Base-by-base conservation (phyloP, 352 stramenopile species). In the Phytophthora boehmeriae region DNA sequence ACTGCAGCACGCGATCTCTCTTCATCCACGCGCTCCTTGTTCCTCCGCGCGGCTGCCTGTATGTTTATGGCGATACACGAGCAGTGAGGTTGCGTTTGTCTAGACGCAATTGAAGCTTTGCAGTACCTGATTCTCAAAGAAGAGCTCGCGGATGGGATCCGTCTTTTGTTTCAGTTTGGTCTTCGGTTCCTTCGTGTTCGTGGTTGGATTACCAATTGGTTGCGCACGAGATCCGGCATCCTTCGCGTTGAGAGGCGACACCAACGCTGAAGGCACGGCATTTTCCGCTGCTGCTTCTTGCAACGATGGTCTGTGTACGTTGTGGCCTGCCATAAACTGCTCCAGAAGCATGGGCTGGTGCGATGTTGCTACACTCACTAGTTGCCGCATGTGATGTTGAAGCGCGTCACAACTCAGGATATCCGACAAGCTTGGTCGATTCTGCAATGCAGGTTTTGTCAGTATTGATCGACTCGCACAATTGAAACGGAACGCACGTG, bases 91-190 rank as follows among this genome's bases (percentile, higher is more conserved):
- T 41, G n/a, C 41, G 47, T 52, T 11, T 20, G 0, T 19, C n/a
- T 41, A 8, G n/a, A n/a, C n/a, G n/a, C n/a, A n/a, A n/a, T n/a
- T n/a, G n/a, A n/a, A n/a, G n/a, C n/a, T n/a, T n/a, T n/a, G n/a
- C n/a, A n/a, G n/a, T 51, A 87, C 80, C 68, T 90, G 79, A 54
- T 88, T 89, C 51, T 91, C 82, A 20, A 89, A 82, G 62, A 77
- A 91, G 23, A 86, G 65, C 22, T 83, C 60, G 1, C 79, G 66
- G n/a, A 50, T 53, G 8, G 64, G 42, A n/a, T 70, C 55, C 41
- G 11, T 17, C 17, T 50, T 46, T 5, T 56, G 22, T 10, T 50
- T 34, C 13, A 41, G 4, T 41, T 41, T 4, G 34, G 34, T 9
- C 34, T 19, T 41, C 34, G 4, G 34, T 16, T 39, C 34, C 34